Evolutionary conservation across 163 green algal genomes (phyloP).

Genomic region (Scenedesmus sp.): DNA sequence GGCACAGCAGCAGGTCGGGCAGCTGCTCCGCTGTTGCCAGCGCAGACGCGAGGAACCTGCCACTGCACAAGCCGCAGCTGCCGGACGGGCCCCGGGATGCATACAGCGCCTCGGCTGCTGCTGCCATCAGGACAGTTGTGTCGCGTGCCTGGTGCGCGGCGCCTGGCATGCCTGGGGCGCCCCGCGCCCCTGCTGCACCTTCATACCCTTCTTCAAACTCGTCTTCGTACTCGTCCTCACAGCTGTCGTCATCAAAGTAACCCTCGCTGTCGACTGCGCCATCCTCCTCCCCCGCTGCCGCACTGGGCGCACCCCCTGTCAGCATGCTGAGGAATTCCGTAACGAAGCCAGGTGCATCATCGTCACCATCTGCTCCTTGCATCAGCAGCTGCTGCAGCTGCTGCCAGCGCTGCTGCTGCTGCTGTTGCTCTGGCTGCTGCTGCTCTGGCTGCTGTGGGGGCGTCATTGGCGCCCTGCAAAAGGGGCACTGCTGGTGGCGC

Average conservation of each 20-base stretch:
- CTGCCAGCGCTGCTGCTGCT: not conserved
- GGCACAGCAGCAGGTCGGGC: conserved; percentile 43
- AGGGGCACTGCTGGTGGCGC: conserved; percentile 33
- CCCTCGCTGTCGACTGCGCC: not conserved
- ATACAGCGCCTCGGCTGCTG: conserved; percentile 38
- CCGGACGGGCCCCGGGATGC: not conserved
- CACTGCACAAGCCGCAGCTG: conserved; percentile 16
- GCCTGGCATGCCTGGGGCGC: not conserved
- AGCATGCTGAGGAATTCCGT: not conserved
- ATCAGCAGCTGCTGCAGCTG: not conserved
- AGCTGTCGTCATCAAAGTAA: not conserved
- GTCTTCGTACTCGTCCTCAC: not conserved
- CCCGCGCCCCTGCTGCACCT: not conserved
- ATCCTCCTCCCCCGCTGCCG: not conserved
- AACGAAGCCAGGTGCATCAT: not conserved
- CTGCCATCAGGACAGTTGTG: conserved; percentile 19
- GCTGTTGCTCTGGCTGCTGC: conserved; percentile 12
- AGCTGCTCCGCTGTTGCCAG: conserved; percentile 25
- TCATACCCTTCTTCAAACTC: not conserved
- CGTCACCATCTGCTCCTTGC: not conserved
- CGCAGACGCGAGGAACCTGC: not conserved
- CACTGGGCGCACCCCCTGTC: not conserved
- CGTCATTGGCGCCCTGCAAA: conserved; percentile 26
- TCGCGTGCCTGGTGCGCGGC: not conserved
- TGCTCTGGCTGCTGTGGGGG: conserved; percentile 15